Conservation (phyloP, 2,329 filamentous ascomycete species). For the Fusarium palustre region DNA sequence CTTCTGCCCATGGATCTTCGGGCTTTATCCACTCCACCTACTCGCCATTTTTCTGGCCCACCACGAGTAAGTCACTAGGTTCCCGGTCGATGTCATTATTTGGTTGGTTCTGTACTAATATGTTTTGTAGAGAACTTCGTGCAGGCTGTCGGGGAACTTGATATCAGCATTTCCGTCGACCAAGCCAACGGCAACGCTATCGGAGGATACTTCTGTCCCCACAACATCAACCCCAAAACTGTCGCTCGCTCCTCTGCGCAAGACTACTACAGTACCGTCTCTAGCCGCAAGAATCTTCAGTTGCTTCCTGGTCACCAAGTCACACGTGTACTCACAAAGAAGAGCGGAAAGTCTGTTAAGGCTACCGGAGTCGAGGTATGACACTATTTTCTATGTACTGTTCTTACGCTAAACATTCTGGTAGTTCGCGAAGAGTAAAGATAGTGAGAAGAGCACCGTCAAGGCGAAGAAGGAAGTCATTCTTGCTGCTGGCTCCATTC, state of each 20-base stretch:
- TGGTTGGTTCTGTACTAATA: not conserved
- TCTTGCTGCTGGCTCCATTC: conserved; percentile 55
- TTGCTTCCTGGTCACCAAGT: conserved; percentile 31
- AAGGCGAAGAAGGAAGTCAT: conserved; percentile 54
- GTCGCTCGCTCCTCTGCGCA: conserved; percentile 34
- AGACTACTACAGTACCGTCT: conserved; percentile 31
- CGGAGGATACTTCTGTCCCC: conserved; percentile 39
- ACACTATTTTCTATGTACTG: rapidly evolving
- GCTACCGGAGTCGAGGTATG: conserved; percentile 38
- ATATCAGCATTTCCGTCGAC: conserved; percentile 22
- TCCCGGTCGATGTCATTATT: rapidly evolving
- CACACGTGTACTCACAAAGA: conserved; percentile 35
- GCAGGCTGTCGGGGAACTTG: conserved; percentile 24
- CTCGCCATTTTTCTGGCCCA: conserved; percentile 44
- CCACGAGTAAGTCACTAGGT: conserved; percentile 29
- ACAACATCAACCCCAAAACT: conserved; percentile 32
- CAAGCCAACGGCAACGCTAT: conserved; percentile 38
- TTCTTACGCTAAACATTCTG: rapidly evolving
- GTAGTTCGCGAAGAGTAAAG: conserved; percentile 22
- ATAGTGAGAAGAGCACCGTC: not conserved
- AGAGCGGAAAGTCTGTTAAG: conserved; percentile 6
- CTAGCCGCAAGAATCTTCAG: conserved; percentile 33
- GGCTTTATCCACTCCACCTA: conserved; percentile 39
- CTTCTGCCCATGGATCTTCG: conserved; percentile 23
- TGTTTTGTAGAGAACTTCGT: conserved; percentile 25